phyloP scores from a whole-genome alignment of 306 rosid genomes.

The Trifolium repens region DNA sequence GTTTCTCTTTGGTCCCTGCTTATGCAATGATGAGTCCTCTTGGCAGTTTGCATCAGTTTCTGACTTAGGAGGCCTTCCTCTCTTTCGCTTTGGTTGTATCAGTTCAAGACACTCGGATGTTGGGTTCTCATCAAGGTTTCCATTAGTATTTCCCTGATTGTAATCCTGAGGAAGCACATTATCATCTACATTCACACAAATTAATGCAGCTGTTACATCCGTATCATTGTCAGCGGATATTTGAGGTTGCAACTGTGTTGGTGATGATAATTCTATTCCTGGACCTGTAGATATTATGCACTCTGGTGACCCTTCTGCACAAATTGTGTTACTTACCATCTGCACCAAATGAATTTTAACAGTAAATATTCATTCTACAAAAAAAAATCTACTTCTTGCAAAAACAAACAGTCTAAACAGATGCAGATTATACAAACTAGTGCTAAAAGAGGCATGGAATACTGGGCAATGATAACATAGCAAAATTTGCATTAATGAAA shows the following conservation, averaged over 20 bases:
- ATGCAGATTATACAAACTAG: background rate
- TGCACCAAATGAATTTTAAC: constrained; percentile 2
- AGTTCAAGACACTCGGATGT: background rate
- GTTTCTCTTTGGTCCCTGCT: constrained; percentile 10
- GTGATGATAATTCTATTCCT: constrained; percentile 9
- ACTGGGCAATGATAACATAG: background rate
- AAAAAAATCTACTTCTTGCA: background rate
- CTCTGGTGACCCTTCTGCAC: constrained; percentile 16
- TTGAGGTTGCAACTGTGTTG: constrained; percentile 33
- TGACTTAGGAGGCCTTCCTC: constrained; percentile 43
- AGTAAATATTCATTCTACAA: constrained; percentile 7
- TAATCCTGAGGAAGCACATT: constrained; percentile 7
- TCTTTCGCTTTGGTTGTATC: constrained; percentile 34
- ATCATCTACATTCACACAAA: constrained; percentile 28
- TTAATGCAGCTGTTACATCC: constrained; percentile 7
- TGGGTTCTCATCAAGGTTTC: constrained; percentile 8
- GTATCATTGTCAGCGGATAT: constrained; percentile 8
- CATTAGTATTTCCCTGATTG: constrained; percentile 23
- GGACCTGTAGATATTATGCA: constrained; percentile 4
- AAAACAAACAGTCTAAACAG: background rate
- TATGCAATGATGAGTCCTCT: background rate
- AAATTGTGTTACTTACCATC: background rate
- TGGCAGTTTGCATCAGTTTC: background rate
- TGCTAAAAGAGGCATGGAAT: background rate
- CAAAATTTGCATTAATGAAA: background rate